Evolutionary conservation across 371 early-diverging fungal genomes (phyloP), one percentile per base, ranked within the genome.

Genomic region (Mucor sp.): DNA sequence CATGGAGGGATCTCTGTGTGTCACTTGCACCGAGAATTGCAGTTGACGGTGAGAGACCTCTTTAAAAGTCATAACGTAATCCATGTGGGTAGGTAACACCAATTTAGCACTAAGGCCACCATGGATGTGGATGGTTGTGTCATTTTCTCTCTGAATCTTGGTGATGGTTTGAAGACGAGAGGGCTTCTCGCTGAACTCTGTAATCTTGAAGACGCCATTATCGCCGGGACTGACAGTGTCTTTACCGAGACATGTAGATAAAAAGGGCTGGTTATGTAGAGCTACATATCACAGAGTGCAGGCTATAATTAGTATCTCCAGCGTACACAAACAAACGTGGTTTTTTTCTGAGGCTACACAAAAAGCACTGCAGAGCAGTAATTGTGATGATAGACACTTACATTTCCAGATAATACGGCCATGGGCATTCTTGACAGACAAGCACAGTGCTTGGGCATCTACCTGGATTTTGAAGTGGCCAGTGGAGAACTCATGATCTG

Each of bases 131-230:
- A 72, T 35, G 8, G 68, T 72, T 8, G 39, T 53, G 6, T 72
- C 58, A 21, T 72, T 47, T 28, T 44, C 39, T 41, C 53, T 30
- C 15, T 67, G 74, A 11, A 83, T 68, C 25, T 58, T 65, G 2
- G 75, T 76, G 25, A 83, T 75, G 9, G 81, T 81, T 58, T 83
- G 83, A 23, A 80, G 62, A 41, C 69, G 74, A 17, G 81, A 79
- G 0, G 65, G 43, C 19, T 66, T 65, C 12, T 72, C 75, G 47
- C 78, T 79, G n/a, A 58, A 35, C 15, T 83, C 83, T 4, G 62
- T 59, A 27, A 83, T 64, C 28, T 69, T 67, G 58, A 77, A 76
- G 2, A 69, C 65, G 3, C 79, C 76, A 9, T 70, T 67, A 14
- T 65, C 74, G 6, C 69, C 57, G 30, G 55, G 12, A 0, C 19